phyloP scores from a whole-genome alignment of 495 filamentous ascomycete genomes.

The Aspergillus nanangensis region DNA sequence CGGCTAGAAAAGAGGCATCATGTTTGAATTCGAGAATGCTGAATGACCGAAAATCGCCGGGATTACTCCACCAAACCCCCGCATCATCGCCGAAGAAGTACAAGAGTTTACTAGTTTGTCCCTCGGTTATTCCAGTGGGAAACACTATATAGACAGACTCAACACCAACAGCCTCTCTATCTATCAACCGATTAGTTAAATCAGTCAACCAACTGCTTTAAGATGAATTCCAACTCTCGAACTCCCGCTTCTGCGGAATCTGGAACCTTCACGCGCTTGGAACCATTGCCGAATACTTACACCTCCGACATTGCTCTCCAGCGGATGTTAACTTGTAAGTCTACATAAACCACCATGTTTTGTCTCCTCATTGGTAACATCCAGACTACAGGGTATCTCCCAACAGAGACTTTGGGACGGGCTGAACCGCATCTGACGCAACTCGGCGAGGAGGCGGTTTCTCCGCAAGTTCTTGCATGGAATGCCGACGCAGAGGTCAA shows the following conservation, averaged over 20 bases:
- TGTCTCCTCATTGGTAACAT: background rate
- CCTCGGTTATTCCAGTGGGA: too few relatives aligned
- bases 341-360: too few relatives aligned
- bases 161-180: too few relatives aligned
- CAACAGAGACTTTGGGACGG: conserved; percentile 12
- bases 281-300: conserved; percentile 26
- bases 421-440: conserved; percentile 19
- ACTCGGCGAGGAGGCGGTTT: conserved; percentile 31
- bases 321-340: conserved; percentile 23
- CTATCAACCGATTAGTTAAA: too few relatives aligned
- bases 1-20: too few relatives aligned
- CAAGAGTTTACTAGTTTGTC: too few relatives aligned
- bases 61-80: too few relatives aligned
- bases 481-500: conserved; percentile 32
- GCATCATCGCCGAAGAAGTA: too few relatives aligned
- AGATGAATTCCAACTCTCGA: conserved; percentile 10
- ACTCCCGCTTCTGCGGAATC: conserved; percentile 34
- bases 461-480: conserved; percentile 26
- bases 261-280: conserved; percentile 27
- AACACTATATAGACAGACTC: too few relatives aligned
- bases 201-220: too few relatives aligned
- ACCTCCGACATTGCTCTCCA: conserved; percentile 28
- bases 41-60: too few relatives aligned
- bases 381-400: conserved; percentile 25
- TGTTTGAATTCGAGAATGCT: too few relatives aligned